Percentiles rank a stretch among this genome's conserved stretches.
phyloP scores from a whole-genome alignment of 2,329 filamentous ascomycete genomes.

The Cryphonectria carpinicola region DNA sequence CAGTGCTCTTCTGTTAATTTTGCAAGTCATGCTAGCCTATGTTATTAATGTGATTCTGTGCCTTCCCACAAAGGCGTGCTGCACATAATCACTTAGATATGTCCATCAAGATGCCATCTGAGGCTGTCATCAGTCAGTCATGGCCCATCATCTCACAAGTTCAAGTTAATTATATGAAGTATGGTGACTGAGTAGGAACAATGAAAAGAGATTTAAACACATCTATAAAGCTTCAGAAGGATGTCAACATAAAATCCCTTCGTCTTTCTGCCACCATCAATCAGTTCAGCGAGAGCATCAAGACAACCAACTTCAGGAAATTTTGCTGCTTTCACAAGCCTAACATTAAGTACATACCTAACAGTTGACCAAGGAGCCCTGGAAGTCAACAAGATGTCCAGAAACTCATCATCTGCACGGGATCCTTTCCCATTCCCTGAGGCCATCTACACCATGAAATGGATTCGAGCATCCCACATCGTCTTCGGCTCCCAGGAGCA shows the following conservation, averaged over 20 bases:
- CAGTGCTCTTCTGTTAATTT: neutral
- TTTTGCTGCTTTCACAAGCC: neutral
- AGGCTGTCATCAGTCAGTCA: neutral
- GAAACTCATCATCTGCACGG: neutral
- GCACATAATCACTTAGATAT: neutral
- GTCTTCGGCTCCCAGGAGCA: neutral
- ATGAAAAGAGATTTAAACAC: neutral
- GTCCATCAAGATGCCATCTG: neutral
- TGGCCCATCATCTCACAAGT: neutral
- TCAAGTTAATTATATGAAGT: no score
- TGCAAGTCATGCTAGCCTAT: neutral
- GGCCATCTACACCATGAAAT: constrained; percentile 1
- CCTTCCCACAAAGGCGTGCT: neutral
- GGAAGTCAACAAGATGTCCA: neutral
- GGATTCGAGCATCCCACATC: neutral
- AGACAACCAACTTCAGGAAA: neutral
- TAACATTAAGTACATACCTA: neutral
- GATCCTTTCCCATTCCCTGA: neutral
- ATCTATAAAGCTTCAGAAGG: neutral
- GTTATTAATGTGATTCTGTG: neutral
- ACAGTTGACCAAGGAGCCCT: neutral
- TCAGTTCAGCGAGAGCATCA: neutral
- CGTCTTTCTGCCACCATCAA: neutral
- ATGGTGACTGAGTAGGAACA: neutral
- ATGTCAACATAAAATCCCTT: neutral